Conservation (phyloP, 352 stramenopile genomes). For the Phytophthora constricta region DNA sequence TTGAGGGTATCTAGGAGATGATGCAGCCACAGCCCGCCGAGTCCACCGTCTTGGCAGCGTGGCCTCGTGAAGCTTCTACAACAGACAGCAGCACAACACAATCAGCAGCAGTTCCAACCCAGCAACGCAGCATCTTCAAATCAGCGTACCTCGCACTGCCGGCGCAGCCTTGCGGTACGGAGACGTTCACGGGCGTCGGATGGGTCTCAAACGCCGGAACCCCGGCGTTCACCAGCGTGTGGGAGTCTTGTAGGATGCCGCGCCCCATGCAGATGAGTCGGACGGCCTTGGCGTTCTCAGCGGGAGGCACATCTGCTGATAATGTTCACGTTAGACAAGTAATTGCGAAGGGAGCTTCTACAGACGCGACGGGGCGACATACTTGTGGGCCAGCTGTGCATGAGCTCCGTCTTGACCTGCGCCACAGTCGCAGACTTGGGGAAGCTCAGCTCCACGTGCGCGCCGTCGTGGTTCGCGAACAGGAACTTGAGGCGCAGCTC, state of each 20-base stretch:
- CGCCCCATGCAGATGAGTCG: slow-evolving; percentile 96
- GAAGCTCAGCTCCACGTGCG: slow-evolving; percentile 70
- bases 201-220: slow-evolving; percentile 94
- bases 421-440: slow-evolving; percentile 52
- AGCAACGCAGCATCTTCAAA: slow-evolving; percentile 14
- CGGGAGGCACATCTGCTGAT: slow-evolving; percentile 50
- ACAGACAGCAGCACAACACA: not conserved
- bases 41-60: slow-evolving; percentile 46
- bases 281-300: slow-evolving; percentile 69
- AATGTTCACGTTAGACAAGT: slow-evolving; percentile 1
- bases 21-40: slow-evolving; percentile 69
- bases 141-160: slow-evolving; percentile 36
- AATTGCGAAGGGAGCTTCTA: no score
- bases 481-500: slow-evolving; percentile 84
- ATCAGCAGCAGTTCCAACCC: slow-evolving; percentile 13
- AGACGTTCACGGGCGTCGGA: slow-evolving; percentile 95
- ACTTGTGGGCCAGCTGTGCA: slow-evolving; percentile 74
- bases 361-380: slow-evolving; percentile 7
- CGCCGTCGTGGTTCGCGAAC: slow-evolving; percentile 85
- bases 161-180: slow-evolving; percentile 57
- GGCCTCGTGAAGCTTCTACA: slow-evolving; percentile 31
- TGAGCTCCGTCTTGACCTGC: slow-evolving; percentile 71
- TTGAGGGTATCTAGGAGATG: slow-evolving; percentile 44
- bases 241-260: slow-evolving; percentile 90
- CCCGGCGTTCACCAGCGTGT: slow-evolving; percentile 83